Percentiles rank a stretch among this genome's conserved stretches.
phyloP scores from a whole-genome alignment of 2,329 filamentous ascomycete genomes.

The Rhinocladiella similis region DNA sequence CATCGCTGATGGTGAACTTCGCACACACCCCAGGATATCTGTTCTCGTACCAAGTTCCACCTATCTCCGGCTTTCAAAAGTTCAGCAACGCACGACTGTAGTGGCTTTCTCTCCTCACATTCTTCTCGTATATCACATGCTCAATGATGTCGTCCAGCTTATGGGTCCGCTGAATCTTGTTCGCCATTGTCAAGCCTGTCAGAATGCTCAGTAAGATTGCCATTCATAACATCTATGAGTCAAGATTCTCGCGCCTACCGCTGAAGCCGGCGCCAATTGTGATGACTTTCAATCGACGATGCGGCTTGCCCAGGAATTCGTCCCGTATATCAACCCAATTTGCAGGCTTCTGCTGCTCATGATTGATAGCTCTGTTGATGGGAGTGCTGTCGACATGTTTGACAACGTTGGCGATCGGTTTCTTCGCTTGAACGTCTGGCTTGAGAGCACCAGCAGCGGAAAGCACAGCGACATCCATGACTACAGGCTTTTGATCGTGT shows the following conservation, averaged over 20 bases:
- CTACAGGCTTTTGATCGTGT: too few species aligned
- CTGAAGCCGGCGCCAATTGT: slow-evolving; percentile 29
- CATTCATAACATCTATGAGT: neutral
- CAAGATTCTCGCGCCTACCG: neutral
- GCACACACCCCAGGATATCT: slow-evolving; percentile 29
- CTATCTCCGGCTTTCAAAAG: slow-evolving; percentile 27
- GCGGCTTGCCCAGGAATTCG: slow-evolving; percentile 9
- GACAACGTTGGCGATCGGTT: too few species aligned
- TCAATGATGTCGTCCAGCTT: slow-evolving; percentile 18
- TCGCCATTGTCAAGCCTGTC: slow-evolving; percentile 26
- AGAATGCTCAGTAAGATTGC: neutral
- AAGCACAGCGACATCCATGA: too few species aligned
- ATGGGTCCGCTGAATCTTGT: slow-evolving; percentile 27
- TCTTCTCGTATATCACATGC: slow-evolving; percentile 30
- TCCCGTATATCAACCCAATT: slow-evolving; percentile 13
- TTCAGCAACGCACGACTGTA: neutral
- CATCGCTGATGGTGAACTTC: neutral
- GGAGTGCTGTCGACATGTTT: too few species aligned
- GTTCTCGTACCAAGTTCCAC: slow-evolving; percentile 27
- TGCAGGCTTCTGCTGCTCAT: neutral
- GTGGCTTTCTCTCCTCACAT: slow-evolving; percentile 1
- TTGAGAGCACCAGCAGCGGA: too few species aligned
- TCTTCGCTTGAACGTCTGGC: too few species aligned
- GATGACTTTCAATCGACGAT: slow-evolving; percentile 16
- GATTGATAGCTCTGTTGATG: too few species aligned